phyloP scores from a whole-genome alignment of 2,329 filamentous ascomycete genomes.

The Talaromyces verruculosus region DNA sequence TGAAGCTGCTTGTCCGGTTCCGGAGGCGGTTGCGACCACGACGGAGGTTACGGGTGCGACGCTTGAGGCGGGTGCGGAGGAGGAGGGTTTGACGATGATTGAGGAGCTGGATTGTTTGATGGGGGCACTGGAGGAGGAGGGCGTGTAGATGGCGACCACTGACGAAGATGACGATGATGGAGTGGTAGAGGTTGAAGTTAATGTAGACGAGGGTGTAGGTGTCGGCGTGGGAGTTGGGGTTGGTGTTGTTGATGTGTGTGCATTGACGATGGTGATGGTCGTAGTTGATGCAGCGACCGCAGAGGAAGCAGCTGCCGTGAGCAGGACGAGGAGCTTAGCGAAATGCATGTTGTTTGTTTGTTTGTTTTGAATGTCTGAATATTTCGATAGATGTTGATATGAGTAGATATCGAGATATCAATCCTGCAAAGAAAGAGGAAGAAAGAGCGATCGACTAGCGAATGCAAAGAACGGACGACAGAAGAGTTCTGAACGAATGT shows the following conservation, averaged over 20 bases:
- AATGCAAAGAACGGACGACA: constrained; percentile 19
- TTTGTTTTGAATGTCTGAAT: not conserved
- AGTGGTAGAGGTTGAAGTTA: constrained; percentile 1
- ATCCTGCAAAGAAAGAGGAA: not conserved
- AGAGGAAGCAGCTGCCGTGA: constrained; percentile 27
- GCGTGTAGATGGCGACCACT: not conserved
- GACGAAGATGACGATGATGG: not conserved
- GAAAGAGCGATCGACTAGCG: constrained; percentile 9
- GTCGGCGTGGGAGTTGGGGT: constrained; percentile 17
- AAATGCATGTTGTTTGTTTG: constrained; percentile 33
- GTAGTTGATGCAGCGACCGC: constrained; percentile 30
- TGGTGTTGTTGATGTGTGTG: constrained; percentile 23
- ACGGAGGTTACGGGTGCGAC: constrained; percentile 6
- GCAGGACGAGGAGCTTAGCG: constrained; percentile 35
- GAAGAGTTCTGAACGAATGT: constrained; percentile 10
- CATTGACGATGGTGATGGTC: constrained; percentile 31
- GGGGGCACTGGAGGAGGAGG: constrained; percentile 13
- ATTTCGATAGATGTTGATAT: not conserved
- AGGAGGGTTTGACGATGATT: constrained; percentile 13
- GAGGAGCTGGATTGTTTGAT: constrained; percentile 14
- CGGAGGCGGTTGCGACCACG: not conserved
- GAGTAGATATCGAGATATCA: not conserved
- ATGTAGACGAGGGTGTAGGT: not conserved
- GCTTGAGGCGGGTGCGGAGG: not conserved
- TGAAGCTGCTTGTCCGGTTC: not conserved